Conservation (phyloP, 805 yeast genomes). For the Metschnikowia bowlesiae region DNA sequence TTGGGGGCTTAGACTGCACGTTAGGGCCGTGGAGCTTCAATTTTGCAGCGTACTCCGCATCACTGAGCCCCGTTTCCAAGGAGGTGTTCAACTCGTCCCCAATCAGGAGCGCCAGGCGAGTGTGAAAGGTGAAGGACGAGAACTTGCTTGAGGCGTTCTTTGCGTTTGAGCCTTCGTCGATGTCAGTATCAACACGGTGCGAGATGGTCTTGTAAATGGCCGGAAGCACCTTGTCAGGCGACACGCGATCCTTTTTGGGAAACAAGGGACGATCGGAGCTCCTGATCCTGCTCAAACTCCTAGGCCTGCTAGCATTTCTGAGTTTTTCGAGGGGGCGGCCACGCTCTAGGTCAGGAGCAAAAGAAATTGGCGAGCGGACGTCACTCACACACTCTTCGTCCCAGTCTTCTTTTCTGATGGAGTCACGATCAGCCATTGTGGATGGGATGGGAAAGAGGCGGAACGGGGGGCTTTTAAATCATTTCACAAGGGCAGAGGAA, state of each 20-base stretch:
- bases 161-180: slow-evolving; percentile 1
- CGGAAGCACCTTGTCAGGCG: slow-evolving; percentile 31
- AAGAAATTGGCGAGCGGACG: neutral
- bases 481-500: no score
- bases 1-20: slow-evolving; percentile 35
- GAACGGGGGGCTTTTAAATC: no score
- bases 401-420: slow-evolving; percentile 1
- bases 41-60: slow-evolving; percentile 10
- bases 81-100: slow-evolving; percentile 20
- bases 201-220: slow-evolving; percentile 36
- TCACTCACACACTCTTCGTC: slow-evolving; percentile 3
- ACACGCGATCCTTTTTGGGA: slow-evolving; percentile 11
- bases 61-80: slow-evolving; percentile 21
- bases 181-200: slow-evolving; percentile 19
- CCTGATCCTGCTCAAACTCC: neutral
- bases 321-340: neutral
- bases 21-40: slow-evolving; percentile 30
- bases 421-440: slow-evolving; percentile 4
- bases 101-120: slow-evolving; percentile 21
- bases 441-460: neutral
- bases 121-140: slow-evolving; percentile 27
- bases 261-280: neutral
- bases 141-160: slow-evolving; percentile 17
- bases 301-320: neutral
- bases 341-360: slow-evolving; percentile 3